A percentile compares a stretch with the other conserved stretches of the same genome.
phyloP scores from a whole-genome alignment of 2,329 filamentous ascomycete species.

The Diaporthe destruens region DNA sequence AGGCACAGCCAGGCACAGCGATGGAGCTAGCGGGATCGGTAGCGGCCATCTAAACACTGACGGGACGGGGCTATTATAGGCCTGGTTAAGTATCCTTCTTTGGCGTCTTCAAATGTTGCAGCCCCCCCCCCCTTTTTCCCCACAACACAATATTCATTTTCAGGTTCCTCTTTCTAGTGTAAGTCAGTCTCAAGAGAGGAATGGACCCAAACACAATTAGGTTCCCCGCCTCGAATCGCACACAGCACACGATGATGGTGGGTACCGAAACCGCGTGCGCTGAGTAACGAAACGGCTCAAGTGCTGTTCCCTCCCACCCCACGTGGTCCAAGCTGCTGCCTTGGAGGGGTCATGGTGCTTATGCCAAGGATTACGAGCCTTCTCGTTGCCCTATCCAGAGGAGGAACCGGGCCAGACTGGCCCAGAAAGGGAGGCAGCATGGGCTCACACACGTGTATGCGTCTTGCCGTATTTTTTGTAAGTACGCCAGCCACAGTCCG shows the following conservation, averaged over 20 bases:
- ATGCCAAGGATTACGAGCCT: slow-evolving; percentile 25
- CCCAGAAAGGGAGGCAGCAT: not conserved
- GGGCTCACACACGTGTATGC: not conserved
- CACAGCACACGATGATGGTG: not conserved
- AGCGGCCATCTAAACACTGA: slow-evolving; percentile 1
- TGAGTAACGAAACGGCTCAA: slow-evolving; percentile 27
- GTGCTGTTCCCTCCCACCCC: not conserved
- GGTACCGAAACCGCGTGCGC: not conserved
- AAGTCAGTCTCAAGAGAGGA: not conserved
- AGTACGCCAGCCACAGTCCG: too few species aligned
- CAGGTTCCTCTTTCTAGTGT: not conserved
- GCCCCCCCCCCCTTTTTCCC: not conserved
- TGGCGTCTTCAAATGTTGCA: not conserved
- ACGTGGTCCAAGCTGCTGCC: slow-evolving; percentile 22
- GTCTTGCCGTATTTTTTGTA: not conserved
- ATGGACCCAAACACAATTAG: not conserved
- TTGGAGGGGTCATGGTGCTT: not conserved
- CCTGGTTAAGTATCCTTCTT: not conserved
- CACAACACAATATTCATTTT: not conserved
- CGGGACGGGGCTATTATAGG: not conserved
- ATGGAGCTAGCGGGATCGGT: not conserved
- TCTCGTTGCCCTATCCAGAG: not conserved
- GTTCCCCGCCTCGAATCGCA: not conserved
- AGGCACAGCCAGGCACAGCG: not conserved
- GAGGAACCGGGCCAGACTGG: not conserved